These are phyloP conservation scores for Magnusiomyces fungicola DNA, from an alignment of 1,139 yeast genomes.

Conservation along the genomic window DNA sequence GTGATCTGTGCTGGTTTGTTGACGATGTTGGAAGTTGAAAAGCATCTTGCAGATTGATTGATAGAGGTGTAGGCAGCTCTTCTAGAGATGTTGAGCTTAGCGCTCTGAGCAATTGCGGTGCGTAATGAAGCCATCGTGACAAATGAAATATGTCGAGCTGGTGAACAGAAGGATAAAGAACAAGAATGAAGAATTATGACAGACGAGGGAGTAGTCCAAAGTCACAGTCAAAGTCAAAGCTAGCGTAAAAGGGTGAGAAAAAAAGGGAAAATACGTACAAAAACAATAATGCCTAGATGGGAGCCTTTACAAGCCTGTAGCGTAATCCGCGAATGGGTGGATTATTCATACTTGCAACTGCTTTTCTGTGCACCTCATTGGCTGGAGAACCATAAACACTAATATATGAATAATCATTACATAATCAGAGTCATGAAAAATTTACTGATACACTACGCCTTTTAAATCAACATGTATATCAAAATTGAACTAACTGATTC, in stretches of 20 bases:
- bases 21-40: slow-evolving; percentile 6
- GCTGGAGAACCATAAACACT: no score
- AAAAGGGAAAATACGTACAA: no score
- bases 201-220: no score
- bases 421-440: no score
- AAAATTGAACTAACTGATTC: no score
- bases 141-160: neutral
- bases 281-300: no score
- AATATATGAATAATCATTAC: neutral
- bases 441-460: no score
- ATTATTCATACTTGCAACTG: neutral
- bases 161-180: neutral
- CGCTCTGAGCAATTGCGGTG: slow-evolving; percentile 4
- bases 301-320: no score
- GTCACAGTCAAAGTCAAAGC: no score
- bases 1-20: slow-evolving; percentile 21
- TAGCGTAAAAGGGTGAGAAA: no score
- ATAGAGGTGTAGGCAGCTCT: neutral
- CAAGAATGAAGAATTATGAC: no score
- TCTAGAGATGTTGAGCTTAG: neutral
- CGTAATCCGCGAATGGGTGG: neutral
- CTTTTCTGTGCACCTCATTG: neutral
- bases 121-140: slow-evolving; percentile 4
- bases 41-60: slow-evolving; percentile 8
- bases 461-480: no score